Evolutionary conservation across 768 basidiomycete genomes (phyloP).

Genomic region (Mycena maculata): DNA sequence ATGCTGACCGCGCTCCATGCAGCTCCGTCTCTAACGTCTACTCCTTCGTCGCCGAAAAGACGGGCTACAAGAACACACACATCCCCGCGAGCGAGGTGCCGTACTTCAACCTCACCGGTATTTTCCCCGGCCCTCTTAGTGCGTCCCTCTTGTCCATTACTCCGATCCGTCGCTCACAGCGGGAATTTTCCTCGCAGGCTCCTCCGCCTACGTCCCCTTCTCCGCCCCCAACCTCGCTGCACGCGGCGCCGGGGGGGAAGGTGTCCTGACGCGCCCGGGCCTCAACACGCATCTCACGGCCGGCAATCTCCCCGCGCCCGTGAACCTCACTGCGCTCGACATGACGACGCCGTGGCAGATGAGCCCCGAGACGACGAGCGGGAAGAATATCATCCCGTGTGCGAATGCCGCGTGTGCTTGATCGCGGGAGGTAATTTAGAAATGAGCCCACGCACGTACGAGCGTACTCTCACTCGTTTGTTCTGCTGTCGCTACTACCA

Average conservation of each 20-base stretch:
- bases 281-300: neutral
- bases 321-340: constrained; percentile 1
- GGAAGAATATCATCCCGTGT: constrained; percentile 8
- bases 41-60: constrained; percentile 19
- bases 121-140: neutral
- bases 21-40: neutral
- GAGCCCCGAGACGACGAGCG: constrained; percentile 9
- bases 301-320: neutral
- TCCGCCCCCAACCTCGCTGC: constrained; percentile 4
- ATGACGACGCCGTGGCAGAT: constrained; percentile 17
- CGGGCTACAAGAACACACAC: neutral
- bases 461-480: too few relatives aligned
- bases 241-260: neutral
- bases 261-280: neutral
- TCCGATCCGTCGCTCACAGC: neutral
- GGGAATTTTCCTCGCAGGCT: neutral
- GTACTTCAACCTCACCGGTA: neutral
- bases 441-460: too few relatives aligned
- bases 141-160: neutral
- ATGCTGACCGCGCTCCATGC: too few relatives aligned
- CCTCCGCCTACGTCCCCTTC: neutral
- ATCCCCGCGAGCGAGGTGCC: constrained; percentile 7
- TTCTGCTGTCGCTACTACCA: too few relatives aligned
- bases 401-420: neutral
- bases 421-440: too few relatives aligned